Base-by-base conservation (phyloP, 257 asterid genomes). In the Salvia miltiorrhiza region DNA sequence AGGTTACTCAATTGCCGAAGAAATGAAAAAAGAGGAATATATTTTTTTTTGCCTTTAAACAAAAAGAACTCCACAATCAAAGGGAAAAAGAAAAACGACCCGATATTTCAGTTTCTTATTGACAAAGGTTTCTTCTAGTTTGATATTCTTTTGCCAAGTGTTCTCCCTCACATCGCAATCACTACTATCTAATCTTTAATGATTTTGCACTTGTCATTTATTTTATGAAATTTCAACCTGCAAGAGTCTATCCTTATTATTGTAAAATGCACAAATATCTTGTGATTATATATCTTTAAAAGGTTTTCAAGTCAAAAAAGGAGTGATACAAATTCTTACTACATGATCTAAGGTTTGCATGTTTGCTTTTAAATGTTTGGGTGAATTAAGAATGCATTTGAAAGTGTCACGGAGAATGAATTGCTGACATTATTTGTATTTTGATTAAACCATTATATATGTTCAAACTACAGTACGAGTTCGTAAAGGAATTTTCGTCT, bases 71-170 rank as follows among this genome's bases (percentile, higher is more conserved):
- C 62, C 68, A 1, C 43, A 37, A 70, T 58, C 67, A 59, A 64
- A 30, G 35, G 56, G 47, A 70, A 45, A 26, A 17, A 65, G n/a
- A n/a, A n/a, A n/a, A n/a, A n/a, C n/a, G n/a, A n/a, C n/a, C n/a
- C n/a, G n/a, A n/a, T 40, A 49, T 58, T 77, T 59, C 33, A 32
- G 67, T 58, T 65, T 53, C 77, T 77, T 71, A 71, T 71, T 4
- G 44, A 56, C 33, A 57, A 58, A 58, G 59, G 14, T 35, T 35
- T 1, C 16, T 47, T 48, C 9, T 39, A 26, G 17, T n/a, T 56
- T 8, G 4, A 14, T 69, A 55, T 16, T 39, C 16, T 69, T 17
- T 11, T 21, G 59, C 59, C 67, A 70, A 13, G 67, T 69, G 74
- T 37, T 59, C 33, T 43, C n/a, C 44, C 45, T 1, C 1, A 37